phyloP scores from a whole-genome alignment of 306 rosid genomes.

The Vicia villosa region DNA sequence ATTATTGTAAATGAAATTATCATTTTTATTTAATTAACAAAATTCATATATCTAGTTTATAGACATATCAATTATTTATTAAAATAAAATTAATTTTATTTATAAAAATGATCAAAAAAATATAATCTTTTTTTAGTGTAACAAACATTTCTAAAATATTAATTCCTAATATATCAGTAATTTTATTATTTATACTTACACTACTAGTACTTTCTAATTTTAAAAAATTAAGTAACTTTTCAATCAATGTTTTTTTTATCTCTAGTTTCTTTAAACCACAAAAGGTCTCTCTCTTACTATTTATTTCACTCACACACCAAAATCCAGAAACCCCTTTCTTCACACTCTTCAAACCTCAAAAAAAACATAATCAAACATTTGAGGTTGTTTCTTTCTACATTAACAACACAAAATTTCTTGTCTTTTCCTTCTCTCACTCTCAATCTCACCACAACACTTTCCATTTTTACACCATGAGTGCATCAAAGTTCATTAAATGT shows the following conservation, averaged over 20 bases:
- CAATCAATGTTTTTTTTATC: background rate
- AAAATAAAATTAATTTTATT: too few species aligned
- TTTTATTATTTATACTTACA: too few species aligned
- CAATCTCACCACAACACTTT: background rate
- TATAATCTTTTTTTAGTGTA: too few species aligned
- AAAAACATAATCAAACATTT: background rate
- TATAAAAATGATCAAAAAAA: too few species aligned
- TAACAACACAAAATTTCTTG: background rate
- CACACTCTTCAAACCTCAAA: background rate
- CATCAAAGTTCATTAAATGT: conserved; percentile 97
- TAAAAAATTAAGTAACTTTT: background rate
- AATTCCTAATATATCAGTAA: too few species aligned
- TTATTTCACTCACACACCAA: background rate
- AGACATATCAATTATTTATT: too few species aligned
- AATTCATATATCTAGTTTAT: too few species aligned
- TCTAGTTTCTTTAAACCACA: conserved; percentile 46
- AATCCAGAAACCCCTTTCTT: background rate
- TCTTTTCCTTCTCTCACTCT: conserved; percentile 14
- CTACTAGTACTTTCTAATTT: background rate
- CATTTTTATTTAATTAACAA: too few species aligned
- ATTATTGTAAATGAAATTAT: too few species aligned
- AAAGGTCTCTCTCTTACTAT: background rate
- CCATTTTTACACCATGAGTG: conserved; percentile 63
- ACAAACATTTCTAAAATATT: too few species aligned
- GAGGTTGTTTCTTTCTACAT: conserved; percentile 21